These are phyloP conservation scores for Micromonas pusilla DNA, from an alignment of 139 green algal species.

Conservation along the genomic window DNA sequence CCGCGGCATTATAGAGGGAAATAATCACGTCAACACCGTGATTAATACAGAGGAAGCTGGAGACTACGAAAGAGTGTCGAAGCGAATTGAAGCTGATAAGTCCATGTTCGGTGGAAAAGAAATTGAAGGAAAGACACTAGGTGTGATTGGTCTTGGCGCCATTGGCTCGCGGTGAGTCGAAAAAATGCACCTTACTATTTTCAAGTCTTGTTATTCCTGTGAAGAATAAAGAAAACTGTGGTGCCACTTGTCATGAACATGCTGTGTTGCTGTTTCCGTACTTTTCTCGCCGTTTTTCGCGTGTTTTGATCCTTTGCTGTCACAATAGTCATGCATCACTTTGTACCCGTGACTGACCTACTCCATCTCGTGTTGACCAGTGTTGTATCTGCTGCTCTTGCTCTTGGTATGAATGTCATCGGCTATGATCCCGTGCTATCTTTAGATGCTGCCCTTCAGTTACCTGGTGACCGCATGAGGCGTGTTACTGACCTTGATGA, in stretches of 20 bases:
- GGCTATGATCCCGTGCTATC: slow-evolving; percentile 53
- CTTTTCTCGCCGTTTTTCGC: background rate
- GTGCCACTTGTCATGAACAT: no score
- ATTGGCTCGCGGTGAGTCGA: slow-evolving; percentile 38
- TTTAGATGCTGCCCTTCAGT: slow-evolving; percentile 45
- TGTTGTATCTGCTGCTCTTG: slow-evolving; percentile 47
- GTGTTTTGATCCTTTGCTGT: background rate
- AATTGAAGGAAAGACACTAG: slow-evolving; percentile 52
- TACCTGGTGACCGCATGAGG: slow-evolving; percentile 49
- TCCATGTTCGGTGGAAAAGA: slow-evolving; percentile 49
- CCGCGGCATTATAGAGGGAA: slow-evolving; percentile 47
- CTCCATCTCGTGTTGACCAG: background rate
- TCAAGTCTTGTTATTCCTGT: background rate
- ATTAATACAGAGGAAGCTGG: slow-evolving; percentile 50
- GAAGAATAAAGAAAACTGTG: no score
- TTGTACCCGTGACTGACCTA: background rate
- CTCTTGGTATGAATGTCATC: slow-evolving; percentile 51
- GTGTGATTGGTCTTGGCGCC: slow-evolving; percentile 47
- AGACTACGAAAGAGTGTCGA: slow-evolving; percentile 43
- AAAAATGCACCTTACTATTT: background rate
- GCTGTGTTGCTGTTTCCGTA: no score
- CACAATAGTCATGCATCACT: background rate
- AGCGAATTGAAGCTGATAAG: slow-evolving; percentile 55
- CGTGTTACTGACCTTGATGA: slow-evolving; percentile 41
- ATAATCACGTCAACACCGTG: slow-evolving; percentile 42